phyloP scores from a whole-genome alignment of 192 early-diverging fungal genomes.

The Coemansia guatemalensis region DNA sequence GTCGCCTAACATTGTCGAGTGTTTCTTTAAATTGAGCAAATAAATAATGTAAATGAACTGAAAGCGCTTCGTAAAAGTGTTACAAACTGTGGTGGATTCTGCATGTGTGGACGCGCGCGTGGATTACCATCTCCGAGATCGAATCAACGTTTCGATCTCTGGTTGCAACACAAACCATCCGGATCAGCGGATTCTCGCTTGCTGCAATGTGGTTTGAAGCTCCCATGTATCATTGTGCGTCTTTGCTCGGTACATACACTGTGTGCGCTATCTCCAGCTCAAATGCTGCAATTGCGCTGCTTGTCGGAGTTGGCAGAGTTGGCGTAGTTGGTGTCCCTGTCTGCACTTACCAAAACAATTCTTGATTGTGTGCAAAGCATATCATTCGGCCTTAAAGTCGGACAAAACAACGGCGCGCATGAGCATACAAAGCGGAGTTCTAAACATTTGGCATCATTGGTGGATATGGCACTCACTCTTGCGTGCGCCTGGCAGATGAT shows the following conservation, averaged over 20 bases:
- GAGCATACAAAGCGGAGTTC: background rate
- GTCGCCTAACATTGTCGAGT: conserved; percentile 65
- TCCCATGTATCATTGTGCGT: background rate
- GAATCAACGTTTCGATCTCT: background rate
- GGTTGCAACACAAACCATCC: background rate
- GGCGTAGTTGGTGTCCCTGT: background rate
- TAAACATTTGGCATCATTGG: background rate
- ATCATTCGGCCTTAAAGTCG: background rate
- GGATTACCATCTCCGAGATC: background rate
- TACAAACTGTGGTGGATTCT: no score
- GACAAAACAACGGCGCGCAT: background rate
- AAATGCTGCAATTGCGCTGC: background rate
- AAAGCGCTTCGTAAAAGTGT: conserved; percentile 2
- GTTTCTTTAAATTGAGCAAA: background rate
- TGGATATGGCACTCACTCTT: background rate
- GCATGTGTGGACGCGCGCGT: background rate
- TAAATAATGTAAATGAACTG: conserved; percentile 5
- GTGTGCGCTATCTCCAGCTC: background rate
- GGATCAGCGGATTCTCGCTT: background rate
- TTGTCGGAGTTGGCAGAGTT: background rate
- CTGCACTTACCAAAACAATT: background rate
- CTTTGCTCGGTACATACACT: background rate
- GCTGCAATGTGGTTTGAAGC: background rate
- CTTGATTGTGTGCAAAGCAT: background rate
- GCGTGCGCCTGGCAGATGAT: background rate